Evolutionary conservation across 768 basidiomycete species (phyloP).

Genomic region (Auriculariales sp.): DNA sequence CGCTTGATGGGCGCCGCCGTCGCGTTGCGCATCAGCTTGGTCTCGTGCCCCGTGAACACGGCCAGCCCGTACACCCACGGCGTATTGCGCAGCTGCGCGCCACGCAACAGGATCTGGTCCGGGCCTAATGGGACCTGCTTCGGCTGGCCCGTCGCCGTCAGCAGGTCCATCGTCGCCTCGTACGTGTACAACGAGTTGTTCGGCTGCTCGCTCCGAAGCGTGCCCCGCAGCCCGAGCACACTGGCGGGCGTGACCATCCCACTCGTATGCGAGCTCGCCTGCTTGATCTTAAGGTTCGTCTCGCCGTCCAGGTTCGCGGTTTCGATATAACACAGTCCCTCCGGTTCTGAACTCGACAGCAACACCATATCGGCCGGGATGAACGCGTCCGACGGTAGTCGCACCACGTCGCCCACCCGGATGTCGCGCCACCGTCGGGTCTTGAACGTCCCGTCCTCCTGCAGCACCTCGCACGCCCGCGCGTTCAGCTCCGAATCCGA

Average conservation of each 20-base stretch:
- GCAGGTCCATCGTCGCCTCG: slow-evolving; percentile 64
- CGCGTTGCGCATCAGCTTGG: slow-evolving; percentile 95
- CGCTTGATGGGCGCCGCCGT: slow-evolving; percentile 98
- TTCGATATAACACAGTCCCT: slow-evolving; percentile 95
- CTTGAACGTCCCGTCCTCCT: slow-evolving; percentile 39
- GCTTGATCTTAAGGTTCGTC: slow-evolving; percentile 98
- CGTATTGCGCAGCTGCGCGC: slow-evolving; percentile 92
- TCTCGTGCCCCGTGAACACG: slow-evolving; percentile 95
- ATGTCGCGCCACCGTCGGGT: slow-evolving; percentile 81
- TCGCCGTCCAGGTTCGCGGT: slow-evolving; percentile 98
- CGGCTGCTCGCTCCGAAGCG: slow-evolving; percentile 87
- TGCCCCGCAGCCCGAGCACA: slow-evolving; percentile 60
- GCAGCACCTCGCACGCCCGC: slow-evolving; percentile 62
- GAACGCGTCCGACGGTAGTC: slow-evolving; percentile 82
- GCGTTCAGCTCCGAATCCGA: slow-evolving; percentile 88
- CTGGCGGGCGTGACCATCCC: slow-evolving; percentile 63
- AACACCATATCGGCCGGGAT: slow-evolving; percentile 91
- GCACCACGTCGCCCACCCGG: slow-evolving; percentile 80
- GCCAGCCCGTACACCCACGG: slow-evolving; percentile 91
- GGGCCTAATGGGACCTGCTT: slow-evolving; percentile 85
- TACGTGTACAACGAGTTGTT: slow-evolving; percentile 97
- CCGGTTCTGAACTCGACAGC: slow-evolving; percentile 83
- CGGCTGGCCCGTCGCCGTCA: slow-evolving; percentile 40
- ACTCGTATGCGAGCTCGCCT: slow-evolving; percentile 74
- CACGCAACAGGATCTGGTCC: slow-evolving; percentile 85